Evolutionary conservation across 176 grass and related monocot genomes (phyloP), one percentile per base, ranked within the genome.

Genomic region (Elymus sibiricus): DNA sequence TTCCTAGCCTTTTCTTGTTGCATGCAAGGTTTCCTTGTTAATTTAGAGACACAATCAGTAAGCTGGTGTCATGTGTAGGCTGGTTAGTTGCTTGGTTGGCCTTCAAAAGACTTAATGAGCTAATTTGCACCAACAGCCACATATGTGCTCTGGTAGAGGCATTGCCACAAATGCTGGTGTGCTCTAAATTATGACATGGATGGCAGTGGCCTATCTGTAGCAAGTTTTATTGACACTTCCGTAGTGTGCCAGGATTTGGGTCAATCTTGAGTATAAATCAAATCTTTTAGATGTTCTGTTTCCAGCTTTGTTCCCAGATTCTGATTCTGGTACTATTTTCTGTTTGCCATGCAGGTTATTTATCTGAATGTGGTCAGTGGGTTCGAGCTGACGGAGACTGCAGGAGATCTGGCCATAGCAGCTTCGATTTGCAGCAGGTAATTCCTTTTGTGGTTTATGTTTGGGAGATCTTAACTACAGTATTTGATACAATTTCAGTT

Each of bases 351-450:
- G 73, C 87, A 98, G 96, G 66, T 79, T 75, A 86, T 95, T 87
- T 98, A 91, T 94, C 77, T 98, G 60, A 95, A 98, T 89, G 92
- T 98, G 21, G 93, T 98, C 59, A 92, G 96, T 90, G 96, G 96
- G 44, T 86, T 91, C n/a, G 74, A 92, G 69, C 74, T 98, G 84
- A 46, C 87, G 79, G 96, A 98, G 84, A 95, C 96, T 14, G 93
- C 96, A 88, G 96, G 93, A 74, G 96, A 98, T 90, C 87, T 98
- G 70, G 96, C 96, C 12, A 89, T 95, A 85, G 93, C 90, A 76
- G 90, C 92, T 88, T 92, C 96, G 58, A 95, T 98, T 90, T 95
- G 90, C 87, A 98, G 96, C 93, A 95, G 96, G 96, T 98, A 81
- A n/a, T 53, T 76, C 59, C 14, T 69, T 83, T 75, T 35, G 35